Evolutionary conservation across 1,284 basidiomycete genomes (phyloP).

Genomic region (Paramarasmius palmivorus): DNA sequence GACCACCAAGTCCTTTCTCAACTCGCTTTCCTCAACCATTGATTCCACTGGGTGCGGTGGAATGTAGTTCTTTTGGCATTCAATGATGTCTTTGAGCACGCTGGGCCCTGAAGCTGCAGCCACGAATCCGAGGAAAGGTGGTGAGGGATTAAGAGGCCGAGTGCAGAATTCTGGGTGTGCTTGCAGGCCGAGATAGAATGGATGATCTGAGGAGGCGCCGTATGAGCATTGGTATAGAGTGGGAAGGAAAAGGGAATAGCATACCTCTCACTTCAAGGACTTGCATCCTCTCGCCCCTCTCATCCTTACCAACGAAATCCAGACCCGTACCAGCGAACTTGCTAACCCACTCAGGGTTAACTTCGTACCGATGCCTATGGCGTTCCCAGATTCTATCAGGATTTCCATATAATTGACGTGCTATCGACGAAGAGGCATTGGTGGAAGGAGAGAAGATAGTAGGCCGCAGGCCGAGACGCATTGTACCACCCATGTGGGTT

Average conservation of each 20-base stretch:
- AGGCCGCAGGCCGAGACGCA: conserved; percentile 94
- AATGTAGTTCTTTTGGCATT: conserved; percentile 50
- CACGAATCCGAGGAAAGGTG: conserved; percentile 95
- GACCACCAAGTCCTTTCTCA: too few relatives aligned
- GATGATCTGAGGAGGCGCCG: conserved; percentile 79
- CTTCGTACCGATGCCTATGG: conserved; percentile 96
- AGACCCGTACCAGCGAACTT: conserved; percentile 68
- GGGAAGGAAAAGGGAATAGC: conserved; percentile 26
- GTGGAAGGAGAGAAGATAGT: conserved; percentile 81
- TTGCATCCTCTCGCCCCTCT: conserved; percentile 97
- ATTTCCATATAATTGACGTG: conserved; percentile 86
- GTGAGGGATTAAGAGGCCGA: conserved; percentile 96
- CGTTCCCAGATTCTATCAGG: conserved; percentile 91
- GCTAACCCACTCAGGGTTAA: conserved; percentile 89
- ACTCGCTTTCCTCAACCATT: conserved; percentile 40
- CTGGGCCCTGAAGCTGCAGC: conserved; percentile 74
- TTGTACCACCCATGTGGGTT: conserved; percentile 98
- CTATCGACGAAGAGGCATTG: conserved; percentile 60
- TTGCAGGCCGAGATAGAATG: conserved; percentile 94
- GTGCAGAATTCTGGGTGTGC: conserved; percentile 99
- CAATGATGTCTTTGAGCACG: conserved; percentile 78
- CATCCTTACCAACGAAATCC: conserved; percentile 91
- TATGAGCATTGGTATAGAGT: conserved; percentile 1
- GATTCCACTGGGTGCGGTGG: conserved; percentile 47
- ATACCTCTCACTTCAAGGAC: conserved; percentile 84